Percentiles rank a stretch among this genome's conserved stretches.
These are phyloP conservation scores for Calendula officinalis DNA, from an alignment of 129 eudicot genomes.

Conservation along the genomic window DNA sequence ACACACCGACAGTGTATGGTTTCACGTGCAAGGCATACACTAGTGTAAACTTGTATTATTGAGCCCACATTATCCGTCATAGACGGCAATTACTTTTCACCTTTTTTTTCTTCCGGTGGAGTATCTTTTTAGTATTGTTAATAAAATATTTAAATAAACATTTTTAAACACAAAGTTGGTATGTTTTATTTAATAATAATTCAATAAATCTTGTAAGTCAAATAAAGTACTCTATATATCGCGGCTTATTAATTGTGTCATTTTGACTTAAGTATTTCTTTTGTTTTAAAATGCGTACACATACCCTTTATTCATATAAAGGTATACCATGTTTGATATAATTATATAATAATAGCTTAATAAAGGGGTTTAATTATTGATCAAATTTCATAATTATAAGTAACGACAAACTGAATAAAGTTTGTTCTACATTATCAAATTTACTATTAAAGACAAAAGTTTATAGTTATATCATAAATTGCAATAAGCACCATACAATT, in stretches of 20 bases:
- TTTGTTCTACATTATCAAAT: not conserved
- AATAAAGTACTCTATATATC: not conserved
- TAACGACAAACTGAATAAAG: not conserved
- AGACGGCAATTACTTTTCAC: conserved; percentile 26
- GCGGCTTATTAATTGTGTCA: conserved; percentile 10
- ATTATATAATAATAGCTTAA: not conserved
- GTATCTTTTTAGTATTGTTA: too few relatives aligned
- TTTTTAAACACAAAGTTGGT: too few relatives aligned
- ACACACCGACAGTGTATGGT: conserved; percentile 38
- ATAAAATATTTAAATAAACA: too few relatives aligned
- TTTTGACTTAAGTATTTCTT: not conserved
- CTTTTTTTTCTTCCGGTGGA: too few relatives aligned
- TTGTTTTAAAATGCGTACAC: not conserved
- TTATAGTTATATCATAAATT: too few relatives aligned
- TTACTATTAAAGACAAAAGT: too few relatives aligned
- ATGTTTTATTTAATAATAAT: not conserved
- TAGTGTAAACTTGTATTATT: not conserved
- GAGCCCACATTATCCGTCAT: conserved; percentile 43
- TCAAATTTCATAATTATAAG: not conserved
- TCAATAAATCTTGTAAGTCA: not conserved
- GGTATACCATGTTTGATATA: conserved; percentile 5
- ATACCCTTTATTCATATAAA: not conserved
- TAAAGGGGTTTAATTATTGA: not conserved
- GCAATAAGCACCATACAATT: not conserved
- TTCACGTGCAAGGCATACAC: conserved; percentile 26